Evolutionary conservation across 176 grass and related monocot species (phyloP), one percentile per base, ranked within the genome.

Genomic region (Hsuehochloa calcarea): DNA sequence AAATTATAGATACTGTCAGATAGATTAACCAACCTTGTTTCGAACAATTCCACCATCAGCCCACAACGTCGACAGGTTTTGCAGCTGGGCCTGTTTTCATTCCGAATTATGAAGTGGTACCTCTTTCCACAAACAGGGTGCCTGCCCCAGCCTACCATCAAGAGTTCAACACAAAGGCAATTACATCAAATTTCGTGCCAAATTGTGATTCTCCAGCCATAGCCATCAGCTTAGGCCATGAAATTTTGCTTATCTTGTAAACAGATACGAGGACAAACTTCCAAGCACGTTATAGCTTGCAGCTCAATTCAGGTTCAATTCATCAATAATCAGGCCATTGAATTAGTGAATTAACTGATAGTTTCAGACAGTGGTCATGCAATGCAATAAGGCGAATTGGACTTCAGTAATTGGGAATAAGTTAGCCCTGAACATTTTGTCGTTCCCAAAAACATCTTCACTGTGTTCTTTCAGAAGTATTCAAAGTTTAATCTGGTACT

Each of bases 71-170:
- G 64, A 59, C 94, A 97, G 41, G 52, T 82, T 74, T 67, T 91
- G 47, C 59, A 70, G 19, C 22, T 50, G n/a, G 58, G 77, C 2
- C 22, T 70, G 11, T 63, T 67, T 1, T 71, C 72, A 13, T 92
- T 90, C 45, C 87, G 85, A 34, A 97, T 97, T 84, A 97, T 85
- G 75, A 94, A 97, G 69, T 97, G 94, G 65, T 94, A 97, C 40
- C 88, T 84, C 73, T 89, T 97, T 31, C 40, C 66, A 82, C 94
- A 97, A 22, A 97, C 94, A 37, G 94, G 94, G 79, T 94, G 88
- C 38, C 47, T 67, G 74, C 94, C 90, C 94, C 94, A 94, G 70
- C 94, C 94, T 97, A 87, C 79, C 29, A 74, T n/a, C 54, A 56
- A 83, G 6, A 83, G 15, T 66, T 19, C 0, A 88, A 49, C 23